Base-by-base conservation (phyloP, 2,329 filamentous ascomycete species). In the Coniochaeta sp. region DNA sequence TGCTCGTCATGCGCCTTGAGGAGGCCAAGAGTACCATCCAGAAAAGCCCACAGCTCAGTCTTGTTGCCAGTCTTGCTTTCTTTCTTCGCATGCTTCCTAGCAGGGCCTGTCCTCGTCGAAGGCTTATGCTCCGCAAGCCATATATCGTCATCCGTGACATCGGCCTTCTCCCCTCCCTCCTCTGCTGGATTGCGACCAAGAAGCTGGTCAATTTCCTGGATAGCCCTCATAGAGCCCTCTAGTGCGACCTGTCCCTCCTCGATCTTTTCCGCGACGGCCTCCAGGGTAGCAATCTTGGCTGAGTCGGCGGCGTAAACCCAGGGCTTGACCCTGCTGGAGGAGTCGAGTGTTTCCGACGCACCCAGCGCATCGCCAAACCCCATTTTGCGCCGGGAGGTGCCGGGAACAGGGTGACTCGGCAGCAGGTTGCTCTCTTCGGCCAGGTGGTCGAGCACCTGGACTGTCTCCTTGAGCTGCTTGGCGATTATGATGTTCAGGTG, bases 391-490 rank as follows among this genome's bases (percentile, higher is more conserved):
- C 8, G 59, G 26, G 47, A 9, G 72, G 17, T 70, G 65, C 44
- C 71, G 73, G 7, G 62, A 64, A 77, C 71, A 0, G 82, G 78
- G 63, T 85, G 77, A 9, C 75, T 72, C 1, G 79, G 80, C 14
- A 89, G 76, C 17, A 89, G 73, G 63, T 86, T 83, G 66, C 85
- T 88, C 67, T 88, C 85, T 57, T 88, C 81, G 12, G 80, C 77
- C 2, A 88, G 73, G 60, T 79, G 82, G 57, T 79, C 77, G 8
- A 88, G 72, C 1, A 73, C 68, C 67, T 82, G 79, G 58, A 74
- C 73, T 16, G 77, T 76, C 12, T 84, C 79, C 62, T 80, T 80
- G 24, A 76, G 73, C 63, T 85, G 79, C 63, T 77, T 81, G 22
- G 76, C 69, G 14, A 89, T 71, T 17, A 74, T 69, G 17, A 75